Evolutionary conservation across 305 asterid genomes (phyloP).

Genomic region (Solanum chacoense): DNA sequence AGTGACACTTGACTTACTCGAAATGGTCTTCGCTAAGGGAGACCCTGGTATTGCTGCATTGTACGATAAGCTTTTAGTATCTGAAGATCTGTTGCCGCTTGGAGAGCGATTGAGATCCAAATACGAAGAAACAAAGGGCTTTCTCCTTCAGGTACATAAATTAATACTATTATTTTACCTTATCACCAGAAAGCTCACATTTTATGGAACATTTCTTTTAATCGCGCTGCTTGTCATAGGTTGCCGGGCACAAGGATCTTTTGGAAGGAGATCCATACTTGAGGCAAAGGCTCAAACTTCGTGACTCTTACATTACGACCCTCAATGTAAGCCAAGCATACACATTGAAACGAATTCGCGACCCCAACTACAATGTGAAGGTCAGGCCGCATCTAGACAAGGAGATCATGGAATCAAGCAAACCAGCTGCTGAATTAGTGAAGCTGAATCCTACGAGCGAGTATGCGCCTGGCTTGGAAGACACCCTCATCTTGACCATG

Average conservation of each 20-base stretch:
- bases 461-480: constrained; percentile 71
- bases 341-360: constrained; percentile 66
- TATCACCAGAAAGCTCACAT: neutral
- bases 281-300: constrained; percentile 67
- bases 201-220: neutral
- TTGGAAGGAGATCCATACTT: constrained; percentile 74
- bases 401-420: constrained; percentile 45
- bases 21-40: constrained; percentile 92
- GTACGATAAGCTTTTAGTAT: constrained; percentile 72
- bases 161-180: neutral
- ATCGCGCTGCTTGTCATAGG: neutral
- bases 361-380: constrained; percentile 45
- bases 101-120: constrained; percentile 58
- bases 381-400: constrained; percentile 49
- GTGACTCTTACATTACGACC: constrained; percentile 59
- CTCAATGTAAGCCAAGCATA: constrained; percentile 59
- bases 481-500: constrained; percentile 78
- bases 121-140: constrained; percentile 51
- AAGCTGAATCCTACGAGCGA: constrained; percentile 65
- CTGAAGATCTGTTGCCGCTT: constrained; percentile 51
- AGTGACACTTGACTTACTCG: constrained; percentile 86
- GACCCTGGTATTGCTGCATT: constrained; percentile 76
- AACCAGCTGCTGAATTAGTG: constrained; percentile 58
- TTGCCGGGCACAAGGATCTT: constrained; percentile 62
- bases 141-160: constrained; percentile 54